Percentiles rank a stretch among this genome's conserved stretches.
Conservation (phyloP, 352 stramenopile genomes). For the Phytophthora syringae region DNA sequence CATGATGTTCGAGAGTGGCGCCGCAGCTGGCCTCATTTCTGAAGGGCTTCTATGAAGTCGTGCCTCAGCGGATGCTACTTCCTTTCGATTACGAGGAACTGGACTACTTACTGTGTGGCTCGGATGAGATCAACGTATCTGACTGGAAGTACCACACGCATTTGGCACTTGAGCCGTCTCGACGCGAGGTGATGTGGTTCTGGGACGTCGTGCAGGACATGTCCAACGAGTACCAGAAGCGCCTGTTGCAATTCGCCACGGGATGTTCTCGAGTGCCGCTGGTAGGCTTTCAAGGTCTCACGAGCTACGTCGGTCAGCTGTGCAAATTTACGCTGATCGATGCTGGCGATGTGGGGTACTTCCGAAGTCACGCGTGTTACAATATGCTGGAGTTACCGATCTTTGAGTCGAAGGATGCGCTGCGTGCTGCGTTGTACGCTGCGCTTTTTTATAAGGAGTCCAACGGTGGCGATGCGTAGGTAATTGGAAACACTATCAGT, state of each 20-base stretch:
- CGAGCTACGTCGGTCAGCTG: constrained; percentile 72
- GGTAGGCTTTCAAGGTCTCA: constrained; percentile 67
- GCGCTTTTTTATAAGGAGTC: constrained; percentile 41
- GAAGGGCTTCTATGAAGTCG: constrained; percentile 96
- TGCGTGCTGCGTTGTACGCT: constrained; percentile 55
- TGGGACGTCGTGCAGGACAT: constrained; percentile 89
- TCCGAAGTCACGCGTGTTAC: constrained; percentile 69
- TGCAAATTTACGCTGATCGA: constrained; percentile 67
- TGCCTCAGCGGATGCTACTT: constrained; percentile 92
- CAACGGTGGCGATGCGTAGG: constrained; percentile 6
- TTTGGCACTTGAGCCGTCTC: constrained; percentile 29
- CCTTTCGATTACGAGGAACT: constrained; percentile 97
- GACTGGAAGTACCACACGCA: constrained; percentile 93
- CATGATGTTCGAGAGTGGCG: constrained; percentile 93
- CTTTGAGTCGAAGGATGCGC: constrained; percentile 86
- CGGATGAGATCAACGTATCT: constrained; percentile 92
- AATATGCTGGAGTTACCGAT: constrained; percentile 94
- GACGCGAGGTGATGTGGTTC: constrained; percentile 43
- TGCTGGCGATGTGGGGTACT: constrained; percentile 25
- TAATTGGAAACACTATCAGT: constrained; percentile 8
- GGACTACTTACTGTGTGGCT: constrained; percentile 94
- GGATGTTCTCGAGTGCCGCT: constrained; percentile 74
- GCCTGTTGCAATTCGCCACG: constrained; percentile 83
- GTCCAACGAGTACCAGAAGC: constrained; percentile 60
- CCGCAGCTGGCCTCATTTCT: constrained; percentile 89